These are phyloP conservation scores for Psilocybe azurescens DNA, from an alignment of 768 basidiomycete species.

Conservation along the genomic window DNA sequence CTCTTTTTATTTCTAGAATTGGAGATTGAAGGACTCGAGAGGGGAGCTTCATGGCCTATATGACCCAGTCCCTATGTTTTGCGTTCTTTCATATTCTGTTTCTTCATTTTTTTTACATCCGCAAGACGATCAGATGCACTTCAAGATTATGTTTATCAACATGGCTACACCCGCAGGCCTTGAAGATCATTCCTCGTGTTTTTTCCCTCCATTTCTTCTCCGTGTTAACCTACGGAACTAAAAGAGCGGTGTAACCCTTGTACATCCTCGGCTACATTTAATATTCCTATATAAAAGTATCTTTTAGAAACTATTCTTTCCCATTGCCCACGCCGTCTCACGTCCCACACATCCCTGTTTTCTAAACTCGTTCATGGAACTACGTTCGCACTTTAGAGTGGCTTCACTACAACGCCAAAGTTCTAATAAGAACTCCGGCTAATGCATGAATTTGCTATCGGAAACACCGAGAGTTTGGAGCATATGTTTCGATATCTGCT, in stretches of 20 bases:
- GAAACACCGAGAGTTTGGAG: not conserved
- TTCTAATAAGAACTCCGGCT: not conserved
- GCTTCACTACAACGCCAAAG: not conserved
- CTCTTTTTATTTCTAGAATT: not conserved
- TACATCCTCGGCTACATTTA: not conserved
- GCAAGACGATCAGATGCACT: not conserved
- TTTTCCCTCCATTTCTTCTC: not conserved
- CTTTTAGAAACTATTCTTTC: not conserved
- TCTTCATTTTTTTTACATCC: not conserved
- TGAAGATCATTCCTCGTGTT: not conserved
- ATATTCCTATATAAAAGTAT: not conserved
- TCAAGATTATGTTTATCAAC: not conserved
- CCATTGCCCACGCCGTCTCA: too few species aligned
- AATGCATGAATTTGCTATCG: not conserved
- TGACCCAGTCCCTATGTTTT: not conserved
- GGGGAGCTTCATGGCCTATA: not conserved
- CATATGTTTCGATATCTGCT: not conserved
- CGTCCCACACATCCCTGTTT: not conserved
- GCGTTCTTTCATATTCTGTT: not conserved
- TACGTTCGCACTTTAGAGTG: not conserved
- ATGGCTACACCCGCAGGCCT: not conserved
- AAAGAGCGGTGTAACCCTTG: not conserved
- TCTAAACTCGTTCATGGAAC: not conserved
- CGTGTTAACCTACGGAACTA: not conserved
- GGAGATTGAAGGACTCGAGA: not conserved